phyloP scores from a whole-genome alignment of 2,329 filamentous ascomycete genomes.

The Aspergillaceae sp. region DNA sequence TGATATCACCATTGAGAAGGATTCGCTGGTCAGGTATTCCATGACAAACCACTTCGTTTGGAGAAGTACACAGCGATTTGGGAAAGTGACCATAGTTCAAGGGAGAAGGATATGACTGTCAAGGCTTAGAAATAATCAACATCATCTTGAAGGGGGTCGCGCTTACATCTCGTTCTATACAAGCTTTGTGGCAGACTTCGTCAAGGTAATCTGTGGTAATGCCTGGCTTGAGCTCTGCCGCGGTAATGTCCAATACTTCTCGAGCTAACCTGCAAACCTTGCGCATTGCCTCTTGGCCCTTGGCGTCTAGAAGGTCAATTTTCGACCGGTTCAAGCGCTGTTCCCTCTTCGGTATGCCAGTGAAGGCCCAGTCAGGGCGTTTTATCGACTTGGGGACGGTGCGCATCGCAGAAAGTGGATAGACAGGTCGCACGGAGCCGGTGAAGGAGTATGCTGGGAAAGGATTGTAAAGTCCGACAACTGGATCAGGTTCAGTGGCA shows the following conservation, averaged over 20 bases:
- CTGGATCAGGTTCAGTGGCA: slow-evolving; percentile 68
- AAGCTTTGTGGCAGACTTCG: slow-evolving; percentile 81
- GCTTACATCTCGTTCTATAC: slow-evolving; percentile 67
- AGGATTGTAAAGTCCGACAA: slow-evolving; percentile 72
- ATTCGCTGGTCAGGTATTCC: slow-evolving; percentile 82
- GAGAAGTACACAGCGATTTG: slow-evolving; percentile 86
- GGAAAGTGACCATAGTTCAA: slow-evolving; percentile 89
- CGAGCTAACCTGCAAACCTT: slow-evolving; percentile 74
- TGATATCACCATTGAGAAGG: slow-evolving; percentile 78
- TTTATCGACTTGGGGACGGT: slow-evolving; percentile 66
- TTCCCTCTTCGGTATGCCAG: slow-evolving; percentile 58
- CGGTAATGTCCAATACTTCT: slow-evolving; percentile 82
- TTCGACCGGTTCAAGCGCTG: slow-evolving; percentile 60
- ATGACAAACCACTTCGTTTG: slow-evolving; percentile 93
- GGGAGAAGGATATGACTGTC: slow-evolving; percentile 80
- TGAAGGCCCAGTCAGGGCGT: slow-evolving; percentile 71
- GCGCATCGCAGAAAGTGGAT: slow-evolving; percentile 62
- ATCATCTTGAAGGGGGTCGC: not conserved
- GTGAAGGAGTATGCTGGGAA: slow-evolving; percentile 76
- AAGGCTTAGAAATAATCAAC: not conserved
- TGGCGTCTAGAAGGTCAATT: slow-evolving; percentile 65
- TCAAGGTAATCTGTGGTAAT: slow-evolving; percentile 88
- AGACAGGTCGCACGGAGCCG: slow-evolving; percentile 70
- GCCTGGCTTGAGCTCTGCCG: slow-evolving; percentile 67
- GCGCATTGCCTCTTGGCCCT: slow-evolving; percentile 73